A percentile compares a stretch with the other conserved stretches of the same genome.
Conservation (phyloP, 2,329 filamentous ascomycete species). For the Botrytis medusae region DNA sequence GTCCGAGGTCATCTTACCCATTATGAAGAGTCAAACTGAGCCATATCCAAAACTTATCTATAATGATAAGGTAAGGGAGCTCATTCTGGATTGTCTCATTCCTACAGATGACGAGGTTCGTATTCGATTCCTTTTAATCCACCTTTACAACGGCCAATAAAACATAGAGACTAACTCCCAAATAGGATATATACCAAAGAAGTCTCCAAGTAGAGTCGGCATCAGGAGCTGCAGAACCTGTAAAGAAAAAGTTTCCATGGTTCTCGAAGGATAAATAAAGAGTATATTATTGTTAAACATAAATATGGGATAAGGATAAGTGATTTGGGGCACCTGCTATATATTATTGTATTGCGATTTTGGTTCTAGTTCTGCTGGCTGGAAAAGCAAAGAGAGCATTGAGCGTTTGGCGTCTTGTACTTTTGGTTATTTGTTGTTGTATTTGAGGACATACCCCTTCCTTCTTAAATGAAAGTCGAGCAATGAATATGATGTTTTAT, state of each 20-base stretch:
- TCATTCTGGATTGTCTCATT: constrained; percentile 81
- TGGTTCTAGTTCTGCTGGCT: background rate
- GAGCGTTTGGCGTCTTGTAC: constrained; percentile 7
- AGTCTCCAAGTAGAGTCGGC: constrained; percentile 58
- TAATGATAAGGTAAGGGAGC: constrained; percentile 68
- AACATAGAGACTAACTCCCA: constrained; percentile 18
- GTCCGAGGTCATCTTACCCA: constrained; percentile 83
- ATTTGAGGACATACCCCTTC: constrained; percentile 9
- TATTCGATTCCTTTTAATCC: constrained; percentile 25
- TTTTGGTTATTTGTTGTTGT: background rate
- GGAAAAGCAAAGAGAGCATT: background rate
- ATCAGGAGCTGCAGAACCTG: constrained; percentile 49
- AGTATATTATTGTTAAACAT: background rate
- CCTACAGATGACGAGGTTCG: constrained; percentile 84
- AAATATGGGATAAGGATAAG: background rate
- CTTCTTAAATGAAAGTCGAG: background rate
- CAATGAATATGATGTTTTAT: constrained; percentile 2
- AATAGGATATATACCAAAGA: constrained; percentile 62
- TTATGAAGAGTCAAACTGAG: constrained; percentile 87
- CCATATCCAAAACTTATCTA: constrained; percentile 72
- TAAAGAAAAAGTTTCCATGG: constrained; percentile 68
- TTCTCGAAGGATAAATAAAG: constrained; percentile 43
- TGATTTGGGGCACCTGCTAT: background rate
- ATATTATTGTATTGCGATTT: background rate
- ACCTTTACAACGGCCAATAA: background rate